phyloP scores from a whole-genome alignment of 1,139 yeast genomes.

The Taiozyma onychis region DNA sequence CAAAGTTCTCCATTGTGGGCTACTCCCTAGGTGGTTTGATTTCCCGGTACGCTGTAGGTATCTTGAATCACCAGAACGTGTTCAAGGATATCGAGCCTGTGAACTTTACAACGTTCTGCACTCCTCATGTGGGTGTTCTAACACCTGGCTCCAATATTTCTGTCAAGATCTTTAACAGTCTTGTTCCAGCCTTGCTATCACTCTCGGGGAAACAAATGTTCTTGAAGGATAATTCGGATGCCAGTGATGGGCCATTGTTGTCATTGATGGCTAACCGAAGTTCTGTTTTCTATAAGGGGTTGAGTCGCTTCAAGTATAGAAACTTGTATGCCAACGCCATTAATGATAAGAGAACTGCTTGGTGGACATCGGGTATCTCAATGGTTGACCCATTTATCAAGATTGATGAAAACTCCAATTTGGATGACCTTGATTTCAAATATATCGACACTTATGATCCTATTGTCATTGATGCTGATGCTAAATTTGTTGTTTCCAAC shows the following conservation, averaged over 20 bases:
- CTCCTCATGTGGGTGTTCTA: conserved; percentile 78
- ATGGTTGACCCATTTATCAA: conserved; percentile 51
- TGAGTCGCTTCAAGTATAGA: conserved; percentile 44
- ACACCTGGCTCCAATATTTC: conserved; percentile 51
- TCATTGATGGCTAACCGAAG: conserved; percentile 58
- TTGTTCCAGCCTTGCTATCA: conserved; percentile 61
- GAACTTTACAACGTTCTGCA: conserved; percentile 69
- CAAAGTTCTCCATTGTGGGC: conserved; percentile 65
- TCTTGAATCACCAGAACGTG: conserved; percentile 47
- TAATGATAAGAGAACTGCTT: conserved; percentile 74
- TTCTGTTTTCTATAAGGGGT: conserved; percentile 54
- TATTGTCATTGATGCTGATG: conserved; percentile 26
- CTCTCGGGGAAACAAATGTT: conserved; percentile 71
- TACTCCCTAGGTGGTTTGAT: conserved; percentile 83
- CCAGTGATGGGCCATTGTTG: conserved; percentile 42
- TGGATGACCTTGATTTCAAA: conserved; percentile 23
- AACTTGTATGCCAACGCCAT: conserved; percentile 68
- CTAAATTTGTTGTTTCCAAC: conserved; percentile 20
- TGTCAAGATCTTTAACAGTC: conserved; percentile 46
- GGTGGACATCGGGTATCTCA: conserved; percentile 77
- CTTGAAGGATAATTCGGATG: conserved; percentile 40
- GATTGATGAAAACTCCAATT: conserved; percentile 21
- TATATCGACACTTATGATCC: conserved; percentile 25
- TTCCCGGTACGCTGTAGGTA: conserved; percentile 71
- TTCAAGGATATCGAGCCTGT: conserved; percentile 45